phyloP scores from a whole-genome alignment of 2,329 filamentous ascomycete species.

The Cladosporium halotolerans region DNA sequence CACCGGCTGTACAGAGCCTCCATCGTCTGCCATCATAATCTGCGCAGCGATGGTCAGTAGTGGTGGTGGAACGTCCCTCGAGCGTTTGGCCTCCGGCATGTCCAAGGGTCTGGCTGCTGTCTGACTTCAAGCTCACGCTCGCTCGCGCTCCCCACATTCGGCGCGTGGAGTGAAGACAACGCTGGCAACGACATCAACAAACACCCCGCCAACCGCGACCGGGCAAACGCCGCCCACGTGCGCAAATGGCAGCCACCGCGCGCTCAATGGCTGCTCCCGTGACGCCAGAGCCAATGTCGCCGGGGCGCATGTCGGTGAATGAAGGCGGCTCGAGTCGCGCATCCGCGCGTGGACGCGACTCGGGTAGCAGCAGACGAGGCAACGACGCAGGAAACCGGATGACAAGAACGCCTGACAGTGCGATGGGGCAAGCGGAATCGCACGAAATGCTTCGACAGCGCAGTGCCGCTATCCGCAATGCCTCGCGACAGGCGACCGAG shows the following conservation, averaged over 20 bases:
- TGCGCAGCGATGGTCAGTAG: neutral
- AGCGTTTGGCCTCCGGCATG: too few species aligned
- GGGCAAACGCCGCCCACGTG: too few species aligned
- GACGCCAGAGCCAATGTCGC: neutral
- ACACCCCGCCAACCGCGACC: neutral
- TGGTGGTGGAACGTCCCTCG: neutral
- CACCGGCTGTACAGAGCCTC: conserved; percentile 43
- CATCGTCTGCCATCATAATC: neutral
- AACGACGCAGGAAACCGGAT: neutral
- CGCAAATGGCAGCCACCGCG: too few species aligned
- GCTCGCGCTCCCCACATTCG: neutral
- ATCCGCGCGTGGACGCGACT: neutral
- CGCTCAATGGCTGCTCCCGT: neutral
- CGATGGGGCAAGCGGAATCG: conserved; percentile 7
- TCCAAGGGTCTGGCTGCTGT: neutral
- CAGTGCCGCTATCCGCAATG: neutral
- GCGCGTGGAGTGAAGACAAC: conserved; percentile 4
- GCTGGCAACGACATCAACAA: neutral
- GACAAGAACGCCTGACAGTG: neutral
- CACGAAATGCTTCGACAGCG: neutral
- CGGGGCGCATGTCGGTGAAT: neutral
- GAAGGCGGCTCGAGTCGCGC: neutral
- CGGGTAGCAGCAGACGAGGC: neutral
- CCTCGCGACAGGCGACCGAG: neutral
- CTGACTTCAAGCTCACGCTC: neutral